phyloP scores from a whole-genome alignment of 2,329 filamentous ascomycete species.

The Penicillium janthinellum region DNA sequence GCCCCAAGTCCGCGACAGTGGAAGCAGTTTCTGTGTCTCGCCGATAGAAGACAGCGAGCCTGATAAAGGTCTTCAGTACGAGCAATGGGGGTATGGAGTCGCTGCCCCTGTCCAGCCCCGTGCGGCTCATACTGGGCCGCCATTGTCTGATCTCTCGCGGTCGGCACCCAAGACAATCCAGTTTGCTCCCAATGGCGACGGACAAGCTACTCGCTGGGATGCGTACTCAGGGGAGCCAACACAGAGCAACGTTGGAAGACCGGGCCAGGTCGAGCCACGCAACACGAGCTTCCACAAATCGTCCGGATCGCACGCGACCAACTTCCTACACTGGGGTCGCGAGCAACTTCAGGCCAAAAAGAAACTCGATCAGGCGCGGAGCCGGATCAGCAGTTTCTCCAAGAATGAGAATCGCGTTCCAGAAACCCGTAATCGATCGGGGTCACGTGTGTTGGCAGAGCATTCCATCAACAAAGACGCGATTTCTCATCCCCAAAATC shows the following conservation, averaged over 20 bases:
- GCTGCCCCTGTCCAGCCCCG: constrained; percentile 2
- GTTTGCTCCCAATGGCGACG: constrained; percentile 18
- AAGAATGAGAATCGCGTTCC: constrained; percentile 62
- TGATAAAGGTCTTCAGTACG: constrained; percentile 7
- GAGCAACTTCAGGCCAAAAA: constrained; percentile 43
- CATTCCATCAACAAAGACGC: constrained; percentile 22
- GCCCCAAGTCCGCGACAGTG: constrained; percentile 14
- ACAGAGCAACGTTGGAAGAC: constrained; percentile 56
- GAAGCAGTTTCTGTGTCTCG: constrained; percentile 26
- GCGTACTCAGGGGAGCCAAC: constrained; percentile 68
- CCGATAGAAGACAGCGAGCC: constrained; percentile 21
- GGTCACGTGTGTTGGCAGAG: constrained; percentile 50
- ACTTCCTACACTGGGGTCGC: constrained; percentile 36
- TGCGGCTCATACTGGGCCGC: constrained; percentile 1
- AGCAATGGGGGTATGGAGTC: constrained; percentile 7
- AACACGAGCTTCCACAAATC: constrained; percentile 31
- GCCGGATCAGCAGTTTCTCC: constrained; percentile 43
- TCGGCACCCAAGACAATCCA: constrained; percentile 14
- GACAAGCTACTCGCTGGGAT: constrained; percentile 56
- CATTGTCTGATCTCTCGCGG: constrained; percentile 4
- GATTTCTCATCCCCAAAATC: constrained; percentile 27
- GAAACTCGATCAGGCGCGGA: constrained; percentile 36
- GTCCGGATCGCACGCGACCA: constrained; percentile 31
- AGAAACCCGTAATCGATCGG: constrained; percentile 57
- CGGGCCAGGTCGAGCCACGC: constrained; percentile 60